Conservation (phyloP, 2,329 filamentous ascomycete species). For the Sporothrix variecibatus region DNA sequence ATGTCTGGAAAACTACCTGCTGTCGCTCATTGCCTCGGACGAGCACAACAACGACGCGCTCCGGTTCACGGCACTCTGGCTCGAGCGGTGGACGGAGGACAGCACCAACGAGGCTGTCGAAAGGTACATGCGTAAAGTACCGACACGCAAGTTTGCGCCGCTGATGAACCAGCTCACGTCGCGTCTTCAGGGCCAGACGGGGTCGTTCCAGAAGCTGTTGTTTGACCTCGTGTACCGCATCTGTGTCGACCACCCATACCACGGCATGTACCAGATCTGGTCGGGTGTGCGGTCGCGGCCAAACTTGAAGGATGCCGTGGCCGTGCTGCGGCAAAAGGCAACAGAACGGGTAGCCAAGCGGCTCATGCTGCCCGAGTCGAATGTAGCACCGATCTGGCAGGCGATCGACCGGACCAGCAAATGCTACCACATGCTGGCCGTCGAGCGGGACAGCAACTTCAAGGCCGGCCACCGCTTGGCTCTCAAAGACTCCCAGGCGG, state of each 20-base stretch:
- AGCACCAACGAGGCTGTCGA: conserved; percentile 76
- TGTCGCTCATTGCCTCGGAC: conserved; percentile 81
- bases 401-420: conserved; percentile 74
- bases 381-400: conserved; percentile 62
- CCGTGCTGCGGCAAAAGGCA: conserved; percentile 71
- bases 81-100: conserved; percentile 77
- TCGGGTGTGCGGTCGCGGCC: conserved; percentile 71
- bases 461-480: conserved; percentile 66
- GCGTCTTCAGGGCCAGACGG: conserved; percentile 71
- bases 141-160: conserved; percentile 87
- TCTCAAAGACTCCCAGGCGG: conserved; percentile 60
- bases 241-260: conserved; percentile 90
- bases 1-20: conserved; percentile 89
- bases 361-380: conserved; percentile 55
- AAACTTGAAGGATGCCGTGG: conserved; percentile 71
- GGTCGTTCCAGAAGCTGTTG: conserved; percentile 75
- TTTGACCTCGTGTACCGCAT: conserved; percentile 76
- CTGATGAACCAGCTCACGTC: conserved; percentile 97
- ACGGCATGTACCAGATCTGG: conserved; percentile 97
- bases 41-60: conserved; percentile 86
- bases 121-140: conserved; percentile 70
- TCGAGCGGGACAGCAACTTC: conserved; percentile 65
- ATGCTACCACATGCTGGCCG: conserved; percentile 63
- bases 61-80: conserved; percentile 91
- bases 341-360: conserved; percentile 67